Evolutionary conservation across 2,329 filamentous ascomycete genomes (phyloP).

Genomic region (Fusarium sp.): DNA sequence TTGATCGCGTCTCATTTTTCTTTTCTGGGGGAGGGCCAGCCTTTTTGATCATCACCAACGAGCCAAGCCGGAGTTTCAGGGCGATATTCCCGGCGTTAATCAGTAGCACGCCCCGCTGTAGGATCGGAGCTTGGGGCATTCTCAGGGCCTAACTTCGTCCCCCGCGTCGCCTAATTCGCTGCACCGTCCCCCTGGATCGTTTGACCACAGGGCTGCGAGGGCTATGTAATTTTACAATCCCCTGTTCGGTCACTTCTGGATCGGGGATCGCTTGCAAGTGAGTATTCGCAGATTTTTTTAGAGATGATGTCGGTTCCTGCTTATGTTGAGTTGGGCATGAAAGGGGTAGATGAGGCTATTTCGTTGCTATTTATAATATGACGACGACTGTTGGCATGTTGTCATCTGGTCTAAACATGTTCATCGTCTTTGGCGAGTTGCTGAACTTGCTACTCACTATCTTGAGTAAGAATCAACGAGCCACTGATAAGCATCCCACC

Average conservation of each 20-base stretch:
- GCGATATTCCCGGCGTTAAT: slow-evolving; percentile 26
- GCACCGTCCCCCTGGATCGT: slow-evolving; percentile 2
- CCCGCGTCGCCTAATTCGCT: not conserved
- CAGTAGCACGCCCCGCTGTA: slow-evolving; percentile 15
- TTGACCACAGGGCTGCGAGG: not conserved
- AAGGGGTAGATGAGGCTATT: not conserved
- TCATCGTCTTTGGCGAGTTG: not conserved
- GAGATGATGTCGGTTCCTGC: not conserved
- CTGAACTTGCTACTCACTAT: not conserved
- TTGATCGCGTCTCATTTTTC: not conserved
- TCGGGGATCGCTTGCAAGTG: not conserved
- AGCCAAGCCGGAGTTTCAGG: not conserved
- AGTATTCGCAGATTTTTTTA: not conserved
- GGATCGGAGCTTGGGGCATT: slow-evolving; percentile 11
- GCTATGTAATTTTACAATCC: slow-evolving; percentile 14
- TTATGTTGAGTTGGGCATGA: not conserved
- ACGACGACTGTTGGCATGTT: not conserved
- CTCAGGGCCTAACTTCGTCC: not conserved
- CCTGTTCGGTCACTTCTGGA: slow-evolving; percentile 26
- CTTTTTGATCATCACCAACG: slow-evolving; percentile 23
- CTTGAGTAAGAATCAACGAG: not conserved
- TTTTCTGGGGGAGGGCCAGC: slow-evolving; percentile 3
- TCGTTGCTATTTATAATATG: not conserved
- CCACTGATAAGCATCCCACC: not conserved
- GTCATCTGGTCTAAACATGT: not conserved